Percentiles rank a stretch among this genome's conserved stretches.
These are phyloP conservation scores for Chytridium lagenaria DNA, from an alignment of 371 early-diverging fungal species.

Conservation along the genomic window DNA sequence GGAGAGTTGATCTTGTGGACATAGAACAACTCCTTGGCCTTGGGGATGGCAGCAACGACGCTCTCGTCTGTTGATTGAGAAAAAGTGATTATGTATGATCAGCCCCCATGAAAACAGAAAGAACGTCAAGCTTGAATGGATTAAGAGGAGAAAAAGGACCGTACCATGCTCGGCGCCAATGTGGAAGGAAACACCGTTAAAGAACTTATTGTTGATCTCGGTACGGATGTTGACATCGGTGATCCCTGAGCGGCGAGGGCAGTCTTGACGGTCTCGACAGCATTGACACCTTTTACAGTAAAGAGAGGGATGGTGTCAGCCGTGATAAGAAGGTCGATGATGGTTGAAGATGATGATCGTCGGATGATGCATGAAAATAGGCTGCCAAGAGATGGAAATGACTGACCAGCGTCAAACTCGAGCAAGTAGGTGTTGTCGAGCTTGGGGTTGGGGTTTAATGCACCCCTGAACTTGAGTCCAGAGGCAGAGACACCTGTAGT, in stretches of 20 bases:
- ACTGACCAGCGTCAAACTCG: neutral
- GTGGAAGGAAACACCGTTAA: slow-evolving; percentile 2
- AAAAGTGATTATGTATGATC: neutral
- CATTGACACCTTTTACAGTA: neutral
- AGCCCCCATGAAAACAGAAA: neutral
- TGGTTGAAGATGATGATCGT: too few species aligned
- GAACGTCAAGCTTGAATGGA: too few species aligned
- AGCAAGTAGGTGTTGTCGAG: neutral
- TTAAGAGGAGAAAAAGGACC: neutral
- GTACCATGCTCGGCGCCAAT: neutral
- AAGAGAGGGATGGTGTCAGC: too few species aligned
- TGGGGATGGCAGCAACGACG: neutral
- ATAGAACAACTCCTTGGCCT: neutral
- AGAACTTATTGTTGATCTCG: slow-evolving; percentile 6
- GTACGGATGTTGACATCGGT: slow-evolving; percentile 11
- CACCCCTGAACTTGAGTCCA: neutral
- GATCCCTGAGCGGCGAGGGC: slow-evolving; percentile 10
- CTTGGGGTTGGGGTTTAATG: neutral
- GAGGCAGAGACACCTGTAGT: too few species aligned
- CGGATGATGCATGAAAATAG: too few species aligned
- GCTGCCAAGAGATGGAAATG: too few species aligned
- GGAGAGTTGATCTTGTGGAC: neutral
- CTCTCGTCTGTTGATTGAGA: neutral
- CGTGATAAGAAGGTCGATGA: neutral
- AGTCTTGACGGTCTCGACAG: neutral